phyloP scores from a whole-genome alignment of 768 basidiomycete genomes.

The Heimioporus sp. region DNA sequence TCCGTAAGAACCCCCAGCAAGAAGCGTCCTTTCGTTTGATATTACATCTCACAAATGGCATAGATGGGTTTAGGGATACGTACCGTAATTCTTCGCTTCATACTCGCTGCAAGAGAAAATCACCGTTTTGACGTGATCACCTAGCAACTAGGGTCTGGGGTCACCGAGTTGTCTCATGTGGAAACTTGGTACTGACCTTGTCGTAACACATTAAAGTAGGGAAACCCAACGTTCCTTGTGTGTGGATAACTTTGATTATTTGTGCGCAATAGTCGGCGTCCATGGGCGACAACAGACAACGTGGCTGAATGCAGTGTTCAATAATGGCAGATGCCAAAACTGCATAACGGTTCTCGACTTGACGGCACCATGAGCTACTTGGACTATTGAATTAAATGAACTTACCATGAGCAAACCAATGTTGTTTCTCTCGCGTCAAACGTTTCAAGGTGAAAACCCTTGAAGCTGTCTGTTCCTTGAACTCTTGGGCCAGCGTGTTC shows the following conservation, averaged over 20 bases:
- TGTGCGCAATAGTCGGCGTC: constrained; percentile 94
- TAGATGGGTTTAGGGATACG: constrained; percentile 11
- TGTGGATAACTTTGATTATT: constrained; percentile 85
- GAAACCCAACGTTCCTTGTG: constrained; percentile 86
- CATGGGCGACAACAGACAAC: constrained; percentile 91
- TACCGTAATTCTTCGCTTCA: constrained; percentile 93
- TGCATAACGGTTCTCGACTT: constrained; percentile 37
- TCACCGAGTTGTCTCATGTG: neutral
- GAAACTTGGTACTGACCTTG: constrained; percentile 46
- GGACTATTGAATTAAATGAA: neutral
- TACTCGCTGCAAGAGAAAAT: constrained; percentile 95
- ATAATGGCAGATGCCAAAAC: constrained; percentile 63
- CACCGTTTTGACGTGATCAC: constrained; percentile 78
- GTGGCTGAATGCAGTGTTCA: constrained; percentile 91
- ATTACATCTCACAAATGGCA: neutral
- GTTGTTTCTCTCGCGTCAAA: constrained; percentile 69
- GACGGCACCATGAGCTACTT: constrained; percentile 3
- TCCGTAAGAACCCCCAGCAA: constrained; percentile 76
- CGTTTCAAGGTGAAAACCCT: constrained; percentile 77
- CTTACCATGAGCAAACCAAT: constrained; percentile 77
- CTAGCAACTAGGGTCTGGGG: constrained; percentile 58
- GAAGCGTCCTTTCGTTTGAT: constrained; percentile 68
- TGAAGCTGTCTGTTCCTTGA: constrained; percentile 72
- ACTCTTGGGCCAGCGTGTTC: constrained; percentile 59
- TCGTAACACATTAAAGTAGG: constrained; percentile 84